These are phyloP conservation scores for Ogataea saltuana DNA, from an alignment of 805 yeast genomes.

Conservation along the genomic window DNA sequence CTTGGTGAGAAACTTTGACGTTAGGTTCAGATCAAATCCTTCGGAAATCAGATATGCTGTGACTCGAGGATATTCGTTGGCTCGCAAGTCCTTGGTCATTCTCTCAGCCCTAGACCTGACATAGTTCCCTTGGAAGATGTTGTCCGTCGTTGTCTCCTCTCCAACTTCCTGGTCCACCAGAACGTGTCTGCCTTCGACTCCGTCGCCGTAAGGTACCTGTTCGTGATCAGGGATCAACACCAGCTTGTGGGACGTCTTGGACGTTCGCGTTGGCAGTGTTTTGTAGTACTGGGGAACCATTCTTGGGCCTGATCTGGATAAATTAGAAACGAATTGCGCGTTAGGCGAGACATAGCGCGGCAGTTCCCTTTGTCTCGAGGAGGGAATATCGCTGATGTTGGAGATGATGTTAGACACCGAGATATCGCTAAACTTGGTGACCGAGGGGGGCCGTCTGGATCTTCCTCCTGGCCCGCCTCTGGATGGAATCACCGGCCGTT, in stretches of 20 bases:
- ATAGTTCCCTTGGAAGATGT: conserved; percentile 35
- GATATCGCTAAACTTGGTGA: conserved; percentile 64
- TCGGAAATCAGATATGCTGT: conserved; percentile 93
- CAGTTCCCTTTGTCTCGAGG: conserved; percentile 50
- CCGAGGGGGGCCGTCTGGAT: conserved; percentile 26
- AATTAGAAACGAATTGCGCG: conserved; percentile 16
- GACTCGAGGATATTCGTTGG: conserved; percentile 72
- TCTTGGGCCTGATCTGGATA: conserved; percentile 25
- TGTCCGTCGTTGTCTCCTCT: conserved; percentile 35
- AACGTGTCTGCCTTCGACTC: conserved; percentile 7
- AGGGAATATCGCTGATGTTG: conserved; percentile 84
- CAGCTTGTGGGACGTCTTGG: conserved; percentile 81
- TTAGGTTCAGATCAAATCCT: conserved; percentile 64
- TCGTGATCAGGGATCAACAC: conserved; percentile 78
- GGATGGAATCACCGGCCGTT: conserved; percentile 17
- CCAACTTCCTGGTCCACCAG: conserved; percentile 17
- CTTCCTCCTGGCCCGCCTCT: conserved; percentile 15
- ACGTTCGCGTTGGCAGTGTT: conserved; percentile 69
- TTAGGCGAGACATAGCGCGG: conserved; percentile 24
- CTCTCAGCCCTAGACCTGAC: conserved; percentile 49
- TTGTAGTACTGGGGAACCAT: conserved; percentile 51
- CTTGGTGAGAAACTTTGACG: conserved; percentile 62
- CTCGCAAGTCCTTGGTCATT: conserved; percentile 58
- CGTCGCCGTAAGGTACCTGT: conserved; percentile 13
- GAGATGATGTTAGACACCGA: conserved; percentile 79